Evolutionary conservation across 2,329 filamentous ascomycete species (phyloP), one percentile per base, ranked within the genome.

Genomic region (Epichloe sibirici): DNA sequence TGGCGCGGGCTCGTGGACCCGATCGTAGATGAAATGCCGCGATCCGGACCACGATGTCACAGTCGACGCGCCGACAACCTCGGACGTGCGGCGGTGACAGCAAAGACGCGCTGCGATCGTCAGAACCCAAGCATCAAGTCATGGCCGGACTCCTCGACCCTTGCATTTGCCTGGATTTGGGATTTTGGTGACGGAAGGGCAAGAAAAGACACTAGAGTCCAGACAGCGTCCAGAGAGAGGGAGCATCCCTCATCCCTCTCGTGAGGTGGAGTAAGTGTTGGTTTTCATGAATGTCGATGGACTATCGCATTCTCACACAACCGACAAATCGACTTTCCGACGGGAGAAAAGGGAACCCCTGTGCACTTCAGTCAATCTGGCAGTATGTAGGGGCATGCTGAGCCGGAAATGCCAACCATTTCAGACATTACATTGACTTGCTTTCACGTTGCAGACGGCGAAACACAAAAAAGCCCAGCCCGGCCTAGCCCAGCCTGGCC

Each of bases 21-120:
- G 48, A 50, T 50, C 48, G 40, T 25, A 50, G 40, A n/a, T 17
- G 17, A 47, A 40, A 40, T 51, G 49, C 49, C 49, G 49, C 40
- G 31, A 44, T 40, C 38, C 48, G 40, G 49, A 31, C 31, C 25
- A 51, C 49, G 35, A 51, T 51, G 49, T 51, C 49, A 51, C 42
- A 23, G 11, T 17, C 17, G 17, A 15, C 34, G 34, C 31, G 34
- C 31, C 42, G 42, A 28, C 17, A 39, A n/a, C 38, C 21, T 25
- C 42, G 12, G 17, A 12, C 21, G 42, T 5, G 42, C 42, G 4
- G 17, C n/a, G 42, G 11, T 4, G 8, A 44, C 42, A 21, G 17
- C 17, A 2, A 21, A 21, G 17, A 21, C 17, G 17, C 17, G 17
- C 17, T 21, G 17, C 17, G 17, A 21, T 21, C 17, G 17, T 21